Evolutionary conservation across 805 yeast species (phyloP), one percentile per base, ranked within the genome.

Genomic region (Cyberlindnera euphorbiae): DNA sequence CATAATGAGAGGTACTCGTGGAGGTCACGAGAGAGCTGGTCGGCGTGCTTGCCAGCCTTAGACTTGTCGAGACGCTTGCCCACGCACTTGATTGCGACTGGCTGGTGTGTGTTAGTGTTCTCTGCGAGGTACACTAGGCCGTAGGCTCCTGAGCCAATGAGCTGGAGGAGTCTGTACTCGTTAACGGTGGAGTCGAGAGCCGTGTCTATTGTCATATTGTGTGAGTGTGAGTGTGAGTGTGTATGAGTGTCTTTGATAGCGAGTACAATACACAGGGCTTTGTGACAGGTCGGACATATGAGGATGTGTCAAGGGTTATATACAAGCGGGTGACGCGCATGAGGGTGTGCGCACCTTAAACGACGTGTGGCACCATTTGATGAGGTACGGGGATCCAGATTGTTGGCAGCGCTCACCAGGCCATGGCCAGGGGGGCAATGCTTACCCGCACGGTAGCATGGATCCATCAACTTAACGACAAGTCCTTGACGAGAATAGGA

Each of bases 101-200:
- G 60, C 32, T 65, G 59, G 13, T 71, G 67, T 0, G 81, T 69
- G 28, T 47, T 52, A 15, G 67, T 45, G 53, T 86, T 82, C 40
- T 69, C 59, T 4, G 85, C 88, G 13, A 75, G 66, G 63, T 82
- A 85, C 7, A 87, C 90, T 22, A 82, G 66, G 5, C 95, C 95
- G 51, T 80, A 87, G 16, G 95, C 88, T 18, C 96, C 96, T 0
- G 90, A 73, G 7, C 96, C 95, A 9, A 59, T 52, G 14, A 42
- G 49, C 19, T 40, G 24, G 15, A 41, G 27, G n/a, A 51, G 36
- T 7, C 21, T 31, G 40, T 44, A 47, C 16, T 46, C 42, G 41
- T 47, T 51, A 29, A 51, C 34, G 18, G 35, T 29, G 13, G 46
- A 22, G 9, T 45, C 49, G 13, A 17, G 31, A 17, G 39, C 18